Evolutionary conservation across 2,329 filamentous ascomycete species (phyloP).

Genomic region (Cercospora sojina): DNA sequence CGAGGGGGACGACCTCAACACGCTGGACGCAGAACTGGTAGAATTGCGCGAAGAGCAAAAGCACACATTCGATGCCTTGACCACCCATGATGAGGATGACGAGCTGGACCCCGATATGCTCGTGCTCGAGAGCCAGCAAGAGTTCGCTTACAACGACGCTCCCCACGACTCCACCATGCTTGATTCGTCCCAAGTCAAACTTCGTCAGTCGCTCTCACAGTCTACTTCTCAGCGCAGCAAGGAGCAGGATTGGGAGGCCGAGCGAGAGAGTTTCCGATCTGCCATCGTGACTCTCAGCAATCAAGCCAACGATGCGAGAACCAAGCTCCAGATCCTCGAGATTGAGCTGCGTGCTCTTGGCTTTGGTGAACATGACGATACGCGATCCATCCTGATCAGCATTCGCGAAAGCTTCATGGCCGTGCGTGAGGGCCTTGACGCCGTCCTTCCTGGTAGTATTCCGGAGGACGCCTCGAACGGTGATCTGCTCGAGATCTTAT

Average conservation of each 20-base stretch:
- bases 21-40: conserved; percentile 16
- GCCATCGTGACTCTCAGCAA: conserved; percentile 42
- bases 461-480: conserved; percentile 42
- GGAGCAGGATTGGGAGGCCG: conserved; percentile 17
- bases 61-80: conserved; percentile 21
- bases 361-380: conserved; percentile 39
- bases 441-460: conserved; percentile 42
- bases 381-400: conserved; percentile 40
- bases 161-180: conserved; percentile 15
- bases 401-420: conserved; percentile 46
- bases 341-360: conserved; percentile 48
- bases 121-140: conserved; percentile 34
- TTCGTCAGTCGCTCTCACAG: conserved; percentile 20
- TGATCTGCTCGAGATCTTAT: conserved; percentile 43
- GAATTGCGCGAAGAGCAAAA: conserved; percentile 32
- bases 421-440: conserved; percentile 43
- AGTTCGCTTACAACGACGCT: conserved; percentile 32
- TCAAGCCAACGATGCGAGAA: conserved; percentile 42
- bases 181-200: conserved; percentile 13
- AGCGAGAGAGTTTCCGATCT: conserved; percentile 40
- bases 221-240: conserved; percentile 18
- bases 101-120: conserved; percentile 35
- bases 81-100: conserved; percentile 31
- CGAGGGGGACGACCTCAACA: conserved; percentile 29
- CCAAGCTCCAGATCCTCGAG: conserved; percentile 44